Evolutionary conservation across 805 yeast genomes (phyloP), one percentile per base, ranked within the genome.

Genomic region (Dipodascus geniculatus): DNA sequence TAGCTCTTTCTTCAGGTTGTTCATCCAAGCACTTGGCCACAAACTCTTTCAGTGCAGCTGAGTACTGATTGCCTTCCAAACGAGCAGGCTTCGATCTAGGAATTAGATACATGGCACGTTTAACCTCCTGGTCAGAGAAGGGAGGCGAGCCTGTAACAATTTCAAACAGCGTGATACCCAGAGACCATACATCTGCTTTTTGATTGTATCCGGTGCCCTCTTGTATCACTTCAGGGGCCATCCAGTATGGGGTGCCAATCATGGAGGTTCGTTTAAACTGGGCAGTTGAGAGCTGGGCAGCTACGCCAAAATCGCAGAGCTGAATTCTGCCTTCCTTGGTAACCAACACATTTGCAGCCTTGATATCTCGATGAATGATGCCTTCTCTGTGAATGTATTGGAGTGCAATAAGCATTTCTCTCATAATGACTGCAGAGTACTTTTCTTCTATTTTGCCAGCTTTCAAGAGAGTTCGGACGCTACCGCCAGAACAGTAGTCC

Each of bases 141-240:
- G 99, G 99, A 3, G 99, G 99, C 61, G 87, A 88, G 0, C 99
- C 98, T 0, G 98, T 90, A 8, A 96, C 95, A 58, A 91, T 83
- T 68, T 93, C 99, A 69, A 82, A 93, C 6, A 89, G 74, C 0
- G 99, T 91, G 56, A 93, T 87, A 16, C 99, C 99, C 50, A 91
- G 68, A 0, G 98, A 90, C 99, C 99, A 93, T 4, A 93, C 87
- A 68, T 93, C 99, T 0, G 96, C 99, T 68, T 90, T 83, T 79
- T 66, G 87, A 51, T 72, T 70, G 60, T 73, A 73, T 11, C 68
- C 57, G 2, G 68, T 67, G 16, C 77, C 76, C 58, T 73, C 76
- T 9, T 67, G 65, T 49, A 73, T 72, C 23, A 73, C 76, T 57
- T 73, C 76, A 3, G 76, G 76, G 1, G 76, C 76, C 96, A 73